Evolutionary conservation across 1,284 basidiomycete genomes (phyloP).

Genomic region (Cryptococcus floricola): DNA sequence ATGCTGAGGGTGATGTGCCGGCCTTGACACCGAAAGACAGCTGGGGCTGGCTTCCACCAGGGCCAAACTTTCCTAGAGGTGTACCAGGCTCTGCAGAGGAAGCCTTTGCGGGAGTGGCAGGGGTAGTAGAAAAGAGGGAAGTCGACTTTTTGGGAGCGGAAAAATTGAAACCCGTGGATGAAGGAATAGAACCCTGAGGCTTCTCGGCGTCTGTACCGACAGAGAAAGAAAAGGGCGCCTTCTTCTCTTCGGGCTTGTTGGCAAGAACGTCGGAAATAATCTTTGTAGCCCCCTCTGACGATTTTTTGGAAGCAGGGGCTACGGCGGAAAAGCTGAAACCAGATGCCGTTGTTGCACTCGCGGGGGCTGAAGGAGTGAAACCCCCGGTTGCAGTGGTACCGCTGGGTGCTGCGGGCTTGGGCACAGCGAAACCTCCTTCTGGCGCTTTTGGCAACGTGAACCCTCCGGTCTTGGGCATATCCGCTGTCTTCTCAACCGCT

Average conservation of each 20-base stretch:
- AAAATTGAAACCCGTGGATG: background rate
- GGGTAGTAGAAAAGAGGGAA: constrained; percentile 38
- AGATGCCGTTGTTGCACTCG: background rate
- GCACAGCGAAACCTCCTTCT: constrained; percentile 8
- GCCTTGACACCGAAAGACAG: constrained; percentile 34
- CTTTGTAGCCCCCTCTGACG: constrained; percentile 31
- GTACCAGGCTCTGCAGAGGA: constrained; percentile 31
- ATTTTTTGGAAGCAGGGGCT: constrained; percentile 20
- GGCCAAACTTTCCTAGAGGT: constrained; percentile 41
- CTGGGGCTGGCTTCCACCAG: constrained; percentile 34
- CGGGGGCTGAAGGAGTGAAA: constrained; percentile 9
- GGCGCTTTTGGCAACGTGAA: constrained; percentile 13
- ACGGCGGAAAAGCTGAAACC: background rate
- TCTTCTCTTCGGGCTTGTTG: constrained; percentile 14
- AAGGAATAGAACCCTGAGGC: constrained; percentile 4
- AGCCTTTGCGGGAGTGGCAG: constrained; percentile 34
- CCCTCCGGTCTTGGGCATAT: constrained; percentile 23
- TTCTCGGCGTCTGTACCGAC: constrained; percentile 16
- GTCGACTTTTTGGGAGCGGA: constrained; percentile 11
- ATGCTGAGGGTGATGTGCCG: constrained; percentile 16
- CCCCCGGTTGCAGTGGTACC: constrained; percentile 16
- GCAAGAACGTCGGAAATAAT: constrained; percentile 36
- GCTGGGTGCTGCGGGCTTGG: constrained; percentile 3
- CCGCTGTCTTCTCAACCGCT: constrained; percentile 9
- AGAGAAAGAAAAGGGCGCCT: constrained; percentile 13